phyloP scores from a whole-genome alignment of 345 rosid genomes.

The Acer saccharum region DNA sequence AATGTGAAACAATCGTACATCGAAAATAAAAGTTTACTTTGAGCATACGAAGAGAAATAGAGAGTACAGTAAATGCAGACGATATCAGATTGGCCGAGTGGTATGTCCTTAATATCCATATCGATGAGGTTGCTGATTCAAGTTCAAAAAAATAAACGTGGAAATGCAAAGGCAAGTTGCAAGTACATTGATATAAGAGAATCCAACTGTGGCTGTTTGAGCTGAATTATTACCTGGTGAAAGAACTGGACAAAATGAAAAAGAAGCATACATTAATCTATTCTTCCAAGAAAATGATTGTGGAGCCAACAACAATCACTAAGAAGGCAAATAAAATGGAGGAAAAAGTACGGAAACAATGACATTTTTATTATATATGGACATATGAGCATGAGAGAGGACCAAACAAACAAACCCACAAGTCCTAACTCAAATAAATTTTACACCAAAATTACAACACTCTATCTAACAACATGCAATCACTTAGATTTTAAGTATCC shows the following conservation, averaged over 20 bases:
- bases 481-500: conserved; percentile 17
- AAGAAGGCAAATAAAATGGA: neutral
- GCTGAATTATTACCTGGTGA: neutral
- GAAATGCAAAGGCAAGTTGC: too few relatives aligned
- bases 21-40: neutral
- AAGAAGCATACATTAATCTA: neutral
- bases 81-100: too few relatives aligned
- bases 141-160: neutral
- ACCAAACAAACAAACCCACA: neutral
- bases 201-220: neutral
- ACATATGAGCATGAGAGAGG: neutral
- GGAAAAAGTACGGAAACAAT: neutral
- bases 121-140: too few relatives aligned
- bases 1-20: neutral
- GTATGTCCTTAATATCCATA: too few relatives aligned
- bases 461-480: neutral
- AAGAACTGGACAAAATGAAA: neutral
- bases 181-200: neutral
- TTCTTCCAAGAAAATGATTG: conserved; percentile 12
- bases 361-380: neutral
- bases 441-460: conserved; percentile 12
- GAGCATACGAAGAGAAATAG: neutral
- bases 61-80: too few relatives aligned
- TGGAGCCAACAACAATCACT: conserved; percentile 14
- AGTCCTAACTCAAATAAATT: too few relatives aligned